phyloP scores from a whole-genome alignment of 345 rosid genomes.

The Camelina neglecta region DNA sequence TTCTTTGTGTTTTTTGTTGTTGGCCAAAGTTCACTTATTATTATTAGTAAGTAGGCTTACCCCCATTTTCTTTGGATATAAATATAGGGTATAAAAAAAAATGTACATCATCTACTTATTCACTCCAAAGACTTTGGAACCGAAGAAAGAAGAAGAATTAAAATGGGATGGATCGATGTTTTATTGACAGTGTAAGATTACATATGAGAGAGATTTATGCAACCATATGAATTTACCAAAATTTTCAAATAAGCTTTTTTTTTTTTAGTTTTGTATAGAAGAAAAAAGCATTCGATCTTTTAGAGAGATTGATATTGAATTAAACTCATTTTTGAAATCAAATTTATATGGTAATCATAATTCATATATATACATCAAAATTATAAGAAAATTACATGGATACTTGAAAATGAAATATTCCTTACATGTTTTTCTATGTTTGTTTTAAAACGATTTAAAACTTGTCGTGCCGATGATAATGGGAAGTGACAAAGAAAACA shows the following conservation, averaged over 20 bases:
- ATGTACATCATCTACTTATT: no score
- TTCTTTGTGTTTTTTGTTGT: constrained; percentile 28
- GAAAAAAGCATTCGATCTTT: not conserved
- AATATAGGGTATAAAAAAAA: no score
- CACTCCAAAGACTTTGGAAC: constrained; percentile 32
- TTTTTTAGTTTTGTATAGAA: not conserved
- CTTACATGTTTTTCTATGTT: not conserved
- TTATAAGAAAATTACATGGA: not conserved
- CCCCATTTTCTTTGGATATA: no score
- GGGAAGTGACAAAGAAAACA: constrained; percentile 44
- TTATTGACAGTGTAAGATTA: not conserved
- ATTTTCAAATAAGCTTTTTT: not conserved
- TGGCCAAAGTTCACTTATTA: no score
- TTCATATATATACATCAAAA: not conserved
- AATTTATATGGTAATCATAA: no score
- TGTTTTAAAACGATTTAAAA: not conserved
- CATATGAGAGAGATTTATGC: not conserved
- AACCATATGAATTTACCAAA: not conserved
- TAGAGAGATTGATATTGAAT: not conserved
- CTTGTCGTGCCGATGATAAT: constrained; percentile 27
- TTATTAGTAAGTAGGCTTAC: no score
- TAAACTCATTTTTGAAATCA: not conserved
- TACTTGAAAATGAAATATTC: constrained; percentile 20
- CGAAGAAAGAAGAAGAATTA: not conserved
- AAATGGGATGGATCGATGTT: not conserved